A percentile compares a stretch with the other conserved stretches of the same genome.
Evolutionary conservation across 202 grass and related monocot species (phyloP).

Genomic region (Eragrostis tef): DNA sequence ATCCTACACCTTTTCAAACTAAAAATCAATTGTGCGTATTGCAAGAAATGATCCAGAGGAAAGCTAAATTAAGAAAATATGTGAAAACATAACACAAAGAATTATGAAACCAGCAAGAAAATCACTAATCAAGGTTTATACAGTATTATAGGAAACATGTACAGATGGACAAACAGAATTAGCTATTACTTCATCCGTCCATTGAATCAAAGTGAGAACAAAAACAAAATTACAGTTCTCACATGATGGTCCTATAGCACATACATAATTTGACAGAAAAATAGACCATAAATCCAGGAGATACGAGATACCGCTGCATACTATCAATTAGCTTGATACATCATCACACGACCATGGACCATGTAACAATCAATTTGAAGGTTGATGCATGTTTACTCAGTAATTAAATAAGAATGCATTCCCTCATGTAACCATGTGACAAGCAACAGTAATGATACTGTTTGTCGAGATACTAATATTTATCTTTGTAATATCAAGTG

Average conservation of each 20-base stretch:
- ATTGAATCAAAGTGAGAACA: background rate
- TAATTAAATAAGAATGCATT: background rate
- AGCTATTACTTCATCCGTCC: background rate
- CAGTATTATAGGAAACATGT: background rate
- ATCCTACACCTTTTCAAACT: background rate
- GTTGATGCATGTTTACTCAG: background rate
- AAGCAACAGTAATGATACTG: background rate
- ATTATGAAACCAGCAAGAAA: conserved; percentile 3
- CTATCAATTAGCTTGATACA: no score
- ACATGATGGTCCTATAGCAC: background rate
- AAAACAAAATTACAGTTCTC: background rate
- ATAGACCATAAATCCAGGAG: background rate
- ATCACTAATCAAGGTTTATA: background rate
- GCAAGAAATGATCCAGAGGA: background rate
- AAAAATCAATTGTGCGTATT: background rate
- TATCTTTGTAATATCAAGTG: background rate
- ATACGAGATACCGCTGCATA: background rate
- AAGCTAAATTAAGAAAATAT: background rate
- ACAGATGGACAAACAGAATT: no score
- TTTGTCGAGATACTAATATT: background rate
- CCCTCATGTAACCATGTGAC: background rate
- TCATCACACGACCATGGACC: background rate
- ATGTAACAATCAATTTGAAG: background rate
- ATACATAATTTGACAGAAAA: background rate
- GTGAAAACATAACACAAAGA: background rate